These are phyloP conservation scores for Leucoagaricus sp. DNA, from an alignment of 1,284 basidiomycete species.

Conservation along the genomic window DNA sequence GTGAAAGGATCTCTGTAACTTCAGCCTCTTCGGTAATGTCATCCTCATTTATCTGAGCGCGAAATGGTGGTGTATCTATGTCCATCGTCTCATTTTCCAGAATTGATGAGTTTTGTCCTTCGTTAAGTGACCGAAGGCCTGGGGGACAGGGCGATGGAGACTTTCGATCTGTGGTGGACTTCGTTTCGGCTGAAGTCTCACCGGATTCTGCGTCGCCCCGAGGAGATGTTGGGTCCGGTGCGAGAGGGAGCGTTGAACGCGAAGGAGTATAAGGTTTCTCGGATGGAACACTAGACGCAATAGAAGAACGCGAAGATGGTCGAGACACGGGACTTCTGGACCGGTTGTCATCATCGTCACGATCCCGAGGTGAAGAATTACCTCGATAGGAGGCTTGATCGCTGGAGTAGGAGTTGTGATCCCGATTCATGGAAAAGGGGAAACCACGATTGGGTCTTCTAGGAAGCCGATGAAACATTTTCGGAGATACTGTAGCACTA, in stretches of 20 bases:
- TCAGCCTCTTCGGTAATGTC: conserved; percentile 4
- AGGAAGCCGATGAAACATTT: conserved; percentile 13
- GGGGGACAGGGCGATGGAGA: conserved; percentile 3
- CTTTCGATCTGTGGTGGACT: background rate
- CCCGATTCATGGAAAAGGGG: conserved; percentile 2
- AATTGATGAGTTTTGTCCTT: background rate
- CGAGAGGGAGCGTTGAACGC: conserved; percentile 6
- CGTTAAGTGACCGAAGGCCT: background rate
- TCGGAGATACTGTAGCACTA: conserved; percentile 7
- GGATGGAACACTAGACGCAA: conserved; percentile 38
- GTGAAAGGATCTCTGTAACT: conserved; percentile 9
- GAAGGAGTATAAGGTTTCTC: conserved; percentile 22
- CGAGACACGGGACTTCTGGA: conserved; percentile 20
- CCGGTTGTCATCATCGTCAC: conserved; percentile 6
- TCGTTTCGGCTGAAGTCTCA: background rate
- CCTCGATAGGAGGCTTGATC: conserved; percentile 5
- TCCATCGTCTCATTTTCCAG: background rate
- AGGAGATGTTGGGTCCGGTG: background rate
- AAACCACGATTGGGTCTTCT: background rate
- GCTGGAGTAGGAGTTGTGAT: background rate
- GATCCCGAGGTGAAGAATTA: background rate
- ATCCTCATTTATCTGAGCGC: background rate
- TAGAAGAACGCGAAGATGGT: conserved; percentile 38
- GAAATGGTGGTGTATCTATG: background rate
- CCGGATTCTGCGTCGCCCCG: background rate